Conservation (phyloP, 2,329 filamentous ascomycete species). For the Stagonosporopsis chrysanthemi region DNA sequence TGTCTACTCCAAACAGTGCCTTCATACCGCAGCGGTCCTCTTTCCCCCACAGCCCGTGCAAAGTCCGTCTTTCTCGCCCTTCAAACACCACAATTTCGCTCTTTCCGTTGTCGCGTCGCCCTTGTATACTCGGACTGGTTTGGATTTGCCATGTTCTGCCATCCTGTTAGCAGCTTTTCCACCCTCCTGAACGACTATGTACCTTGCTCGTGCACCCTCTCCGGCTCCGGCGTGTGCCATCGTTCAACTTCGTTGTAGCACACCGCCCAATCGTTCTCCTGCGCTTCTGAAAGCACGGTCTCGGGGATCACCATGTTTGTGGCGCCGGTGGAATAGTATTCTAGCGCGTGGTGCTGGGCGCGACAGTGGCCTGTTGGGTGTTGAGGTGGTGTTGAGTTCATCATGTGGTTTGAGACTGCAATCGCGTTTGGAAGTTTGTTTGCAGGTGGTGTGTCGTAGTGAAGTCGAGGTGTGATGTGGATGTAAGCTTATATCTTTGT, state of each 20-base stretch:
- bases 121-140: conserved; percentile 6
- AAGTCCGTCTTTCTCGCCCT: conserved; percentile 9
- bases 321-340: conserved; percentile 27
- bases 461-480: not conserved
- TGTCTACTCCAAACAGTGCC: not conserved
- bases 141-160: conserved; percentile 1
- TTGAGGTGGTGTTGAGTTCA: not conserved
- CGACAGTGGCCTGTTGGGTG: conserved; percentile 33
- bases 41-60: conserved; percentile 15
- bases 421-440: not conserved
- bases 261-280: conserved; percentile 28
- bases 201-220: conserved; percentile 14
- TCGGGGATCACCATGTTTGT: conserved; percentile 30
- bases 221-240: conserved; percentile 12
- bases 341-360: conserved; percentile 33
- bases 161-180: not conserved
- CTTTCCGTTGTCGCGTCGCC: conserved; percentile 2
- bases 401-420: not conserved
- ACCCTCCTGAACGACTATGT: not conserved
- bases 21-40: not conserved
- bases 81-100: conserved; percentile 14
- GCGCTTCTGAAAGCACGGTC: conserved; percentile 23
- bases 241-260: conserved; percentile 17
- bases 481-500: not conserved
- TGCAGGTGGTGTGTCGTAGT: not conserved